Base-by-base conservation (phyloP, 257 asterid species). In the Solanum gandarillasii region DNA sequence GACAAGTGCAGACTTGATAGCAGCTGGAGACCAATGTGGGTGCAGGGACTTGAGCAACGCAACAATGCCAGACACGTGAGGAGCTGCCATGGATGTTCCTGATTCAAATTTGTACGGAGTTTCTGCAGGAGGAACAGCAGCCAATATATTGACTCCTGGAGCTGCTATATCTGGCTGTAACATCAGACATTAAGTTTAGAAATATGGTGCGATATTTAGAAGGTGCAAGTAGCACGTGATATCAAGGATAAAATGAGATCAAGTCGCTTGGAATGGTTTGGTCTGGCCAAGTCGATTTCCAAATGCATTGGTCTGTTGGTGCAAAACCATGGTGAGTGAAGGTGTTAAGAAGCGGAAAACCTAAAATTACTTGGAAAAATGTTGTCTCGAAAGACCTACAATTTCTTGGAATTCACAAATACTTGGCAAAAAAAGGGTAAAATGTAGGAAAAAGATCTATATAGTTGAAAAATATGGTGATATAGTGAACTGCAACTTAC, bases 111-210 rank as follows among this genome's bases (percentile, higher is more conserved):
- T 36, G 85, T 73, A 88, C 2, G 65, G 12, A 79, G 68, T 16
- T 21, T 35, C 55, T 29, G 13, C 13, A 21, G 91, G 83, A 78
- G 76, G 25, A 41, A 83, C 23, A 10, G 92, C 94, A 34, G 91
- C 94, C 82, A 92, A 72, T 89, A 92, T 89, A 55, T 89, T 87
- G 48, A 90, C 91, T 83, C 94, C 93, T 6, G 94, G 94, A 27
- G 94, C 94, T 70, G 91, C 91, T 70, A 92, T 85, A 60, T 92
- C 94, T 1, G 93, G 94, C 94, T 90, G 87, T 70, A 81, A 72
- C 34, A 10, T 83, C 29, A 12, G 5, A 83, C 20, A 34, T 8
- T 29, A 32, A 52, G 1, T 25, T 75, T 36, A 75, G 6, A 36
- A 60, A 55, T 36, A 58, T 10, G 35, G n/a, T 52, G 55, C 20